Evolutionary conservation across 2,329 filamentous ascomycete genomes (phyloP).

Genomic region (Arthroderma sp.): DNA sequence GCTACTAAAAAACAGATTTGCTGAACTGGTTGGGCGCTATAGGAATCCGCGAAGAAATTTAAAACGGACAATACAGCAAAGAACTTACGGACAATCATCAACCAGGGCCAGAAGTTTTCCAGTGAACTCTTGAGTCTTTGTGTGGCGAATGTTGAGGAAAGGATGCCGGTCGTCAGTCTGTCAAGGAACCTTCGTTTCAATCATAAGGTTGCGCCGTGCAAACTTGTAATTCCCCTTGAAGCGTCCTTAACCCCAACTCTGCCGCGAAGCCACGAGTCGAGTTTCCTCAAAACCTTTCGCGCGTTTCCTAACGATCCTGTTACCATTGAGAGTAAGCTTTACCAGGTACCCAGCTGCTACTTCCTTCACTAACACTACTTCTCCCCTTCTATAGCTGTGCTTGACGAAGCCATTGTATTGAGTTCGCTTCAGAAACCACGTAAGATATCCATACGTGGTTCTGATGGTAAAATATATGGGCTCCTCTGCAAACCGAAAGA

Average conservation of each 20-base stretch:
- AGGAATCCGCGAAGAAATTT: slow-evolving; percentile 41
- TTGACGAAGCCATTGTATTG: slow-evolving; percentile 79
- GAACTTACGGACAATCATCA: slow-evolving; percentile 60
- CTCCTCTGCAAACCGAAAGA: slow-evolving; percentile 96
- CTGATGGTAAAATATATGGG: slow-evolving; percentile 77
- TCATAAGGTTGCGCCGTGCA: slow-evolving; percentile 66
- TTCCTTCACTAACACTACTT: slow-evolving; percentile 6
- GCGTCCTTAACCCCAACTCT: slow-evolving; percentile 69
- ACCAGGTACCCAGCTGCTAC: background rate
- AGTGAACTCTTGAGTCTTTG: slow-evolving; percentile 71
- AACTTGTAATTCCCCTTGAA: slow-evolving; percentile 80
- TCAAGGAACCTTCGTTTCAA: slow-evolving; percentile 69
- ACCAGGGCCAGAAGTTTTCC: slow-evolving; percentile 67
- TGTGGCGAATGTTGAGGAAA: slow-evolving; percentile 60
- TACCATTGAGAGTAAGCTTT: slow-evolving; percentile 49
- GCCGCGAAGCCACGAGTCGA: slow-evolving; percentile 56
- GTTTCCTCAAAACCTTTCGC: slow-evolving; percentile 54
- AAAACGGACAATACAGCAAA: slow-evolving; percentile 25
- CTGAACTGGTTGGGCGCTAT: background rate
- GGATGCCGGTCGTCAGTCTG: slow-evolving; percentile 59
- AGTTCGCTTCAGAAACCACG: slow-evolving; percentile 86
- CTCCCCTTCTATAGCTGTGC: slow-evolving; percentile 39
- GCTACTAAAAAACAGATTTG: background rate
- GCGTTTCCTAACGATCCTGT: slow-evolving; percentile 79
- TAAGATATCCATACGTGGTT: slow-evolving; percentile 75